Conservation (phyloP, 208 protist species). For the Naegleria lovaniensis region DNA sequence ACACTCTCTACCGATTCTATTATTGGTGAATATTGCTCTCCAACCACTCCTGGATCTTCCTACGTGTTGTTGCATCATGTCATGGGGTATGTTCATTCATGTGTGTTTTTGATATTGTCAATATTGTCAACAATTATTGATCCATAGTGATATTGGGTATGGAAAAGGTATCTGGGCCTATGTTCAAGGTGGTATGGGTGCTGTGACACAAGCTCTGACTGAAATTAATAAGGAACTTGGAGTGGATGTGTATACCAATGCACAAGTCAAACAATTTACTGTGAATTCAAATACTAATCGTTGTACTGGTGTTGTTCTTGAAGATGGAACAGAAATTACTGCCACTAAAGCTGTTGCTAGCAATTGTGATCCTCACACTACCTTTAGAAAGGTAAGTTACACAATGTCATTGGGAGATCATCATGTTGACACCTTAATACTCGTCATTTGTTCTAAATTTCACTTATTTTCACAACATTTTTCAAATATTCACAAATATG, state of each 20-base stretch:
- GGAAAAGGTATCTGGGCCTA: conserved; percentile 40
- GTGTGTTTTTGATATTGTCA: no score
- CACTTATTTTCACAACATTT: no score
- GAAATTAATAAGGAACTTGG: background rate
- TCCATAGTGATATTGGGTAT: background rate
- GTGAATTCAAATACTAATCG: background rate
- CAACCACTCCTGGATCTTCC: conserved; percentile 36
- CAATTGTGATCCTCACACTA: conserved; percentile 22
- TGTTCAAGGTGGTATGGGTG: conserved; percentile 40
- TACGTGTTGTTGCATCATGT: conserved; percentile 58
- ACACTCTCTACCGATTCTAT: conserved; percentile 54
- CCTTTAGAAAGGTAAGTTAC: background rate
- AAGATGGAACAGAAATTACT: background rate
- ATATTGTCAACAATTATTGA: no score
- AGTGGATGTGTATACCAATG: background rate
- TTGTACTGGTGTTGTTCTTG: background rate
- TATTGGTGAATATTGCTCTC: conserved; percentile 48
- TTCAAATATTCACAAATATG: no score
- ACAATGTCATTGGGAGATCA: background rate
- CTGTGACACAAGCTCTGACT: background rate
- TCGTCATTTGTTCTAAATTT: no score
- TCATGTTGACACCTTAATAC: no score
- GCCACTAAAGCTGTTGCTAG: background rate
- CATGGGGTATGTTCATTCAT: conserved; percentile 38
- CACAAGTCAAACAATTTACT: background rate